Evolutionary conservation across 345 rosid species (phyloP).

Genomic region (Combretum micranthum): DNA sequence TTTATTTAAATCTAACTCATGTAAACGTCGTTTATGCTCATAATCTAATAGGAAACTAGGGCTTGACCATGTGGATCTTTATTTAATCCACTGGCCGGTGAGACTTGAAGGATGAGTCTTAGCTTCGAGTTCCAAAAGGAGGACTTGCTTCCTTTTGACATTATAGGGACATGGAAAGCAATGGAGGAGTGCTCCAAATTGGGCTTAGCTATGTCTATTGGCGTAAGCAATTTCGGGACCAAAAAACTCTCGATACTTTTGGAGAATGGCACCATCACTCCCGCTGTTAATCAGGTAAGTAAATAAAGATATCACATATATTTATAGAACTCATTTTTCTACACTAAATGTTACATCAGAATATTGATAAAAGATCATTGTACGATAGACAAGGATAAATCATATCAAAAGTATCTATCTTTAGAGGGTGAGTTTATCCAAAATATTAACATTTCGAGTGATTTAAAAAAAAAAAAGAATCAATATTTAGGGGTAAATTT

Average conservation of each 20-base stretch:
- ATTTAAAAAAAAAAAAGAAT: too few species aligned
- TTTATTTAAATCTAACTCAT: neutral
- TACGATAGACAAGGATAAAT: too few species aligned
- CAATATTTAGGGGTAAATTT: too few species aligned
- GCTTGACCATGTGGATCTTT: slow-evolving; percentile 25
- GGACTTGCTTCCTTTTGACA: slow-evolving; percentile 15
- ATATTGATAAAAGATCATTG: too few species aligned
- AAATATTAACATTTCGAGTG: too few species aligned
- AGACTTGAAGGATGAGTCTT: slow-evolving; percentile 11
- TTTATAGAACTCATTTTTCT: too few species aligned
- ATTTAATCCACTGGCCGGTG: slow-evolving; percentile 23
- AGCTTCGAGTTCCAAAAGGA: neutral
- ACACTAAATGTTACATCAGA: too few species aligned
- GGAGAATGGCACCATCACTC: slow-evolving; percentile 19
- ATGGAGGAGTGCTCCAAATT: slow-evolving; percentile 33
- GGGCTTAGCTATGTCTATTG: slow-evolving; percentile 28
- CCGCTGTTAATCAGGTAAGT: slow-evolving; percentile 30
- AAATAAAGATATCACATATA: too few species aligned
- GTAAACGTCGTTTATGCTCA: too few species aligned
- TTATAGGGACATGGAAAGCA: slow-evolving; percentile 26
- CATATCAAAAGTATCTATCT: too few species aligned
- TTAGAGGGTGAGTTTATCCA: too few species aligned
- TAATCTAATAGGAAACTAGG: slow-evolving; percentile 17
- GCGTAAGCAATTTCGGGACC: slow-evolving; percentile 31
- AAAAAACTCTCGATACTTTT: slow-evolving; percentile 27